A percentile compares a stretch with the other conserved stretches of the same genome.
phyloP scores from a whole-genome alignment of 2,329 filamentous ascomycete species.

The Huntiella omanensis region DNA sequence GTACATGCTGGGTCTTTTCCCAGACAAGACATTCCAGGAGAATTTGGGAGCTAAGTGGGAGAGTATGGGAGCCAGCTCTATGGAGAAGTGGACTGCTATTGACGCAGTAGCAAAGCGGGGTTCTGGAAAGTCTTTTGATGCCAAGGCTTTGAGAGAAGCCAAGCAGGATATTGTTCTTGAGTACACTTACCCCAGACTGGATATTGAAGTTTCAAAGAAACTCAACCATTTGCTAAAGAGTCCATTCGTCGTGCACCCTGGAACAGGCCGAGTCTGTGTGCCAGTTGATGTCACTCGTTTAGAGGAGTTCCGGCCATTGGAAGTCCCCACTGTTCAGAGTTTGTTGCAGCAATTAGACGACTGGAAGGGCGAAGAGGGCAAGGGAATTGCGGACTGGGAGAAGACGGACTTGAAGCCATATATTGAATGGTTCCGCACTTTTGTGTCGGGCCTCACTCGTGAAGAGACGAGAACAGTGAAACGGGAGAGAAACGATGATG shows the following conservation, averaged over 20 bases:
- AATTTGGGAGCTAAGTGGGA: constrained; percentile 83
- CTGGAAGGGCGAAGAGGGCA: constrained; percentile 36
- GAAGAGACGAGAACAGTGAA: constrained; percentile 45
- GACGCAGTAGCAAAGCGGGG: constrained; percentile 65
- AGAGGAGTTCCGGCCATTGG: constrained; percentile 70
- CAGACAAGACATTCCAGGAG: constrained; percentile 58
- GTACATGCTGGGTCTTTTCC: constrained; percentile 66
- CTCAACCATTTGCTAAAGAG: constrained; percentile 95
- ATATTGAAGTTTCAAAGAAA: constrained; percentile 95
- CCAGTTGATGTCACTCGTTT: constrained; percentile 63
- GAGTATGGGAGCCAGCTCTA: constrained; percentile 53
- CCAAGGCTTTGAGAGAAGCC: constrained; percentile 58
- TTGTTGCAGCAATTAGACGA: constrained; percentile 72
- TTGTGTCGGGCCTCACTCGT: constrained; percentile 61
- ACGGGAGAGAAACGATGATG: constrained; percentile 32
- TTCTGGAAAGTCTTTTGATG: constrained; percentile 51
- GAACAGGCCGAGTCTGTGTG: constrained; percentile 85
- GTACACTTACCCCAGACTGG: constrained; percentile 92
- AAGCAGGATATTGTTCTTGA: constrained; percentile 94
- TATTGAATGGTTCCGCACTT: constrained; percentile 70
- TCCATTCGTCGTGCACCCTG: constrained; percentile 90
- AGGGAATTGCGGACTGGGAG: constrained; percentile 63
- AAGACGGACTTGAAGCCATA: constrained; percentile 92
- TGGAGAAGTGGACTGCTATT: constrained; percentile 86
- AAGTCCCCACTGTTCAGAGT: constrained; percentile 73